phyloP scores from a whole-genome alignment of 2,329 filamentous ascomycete genomes.

The Xylaria sp. region DNA sequence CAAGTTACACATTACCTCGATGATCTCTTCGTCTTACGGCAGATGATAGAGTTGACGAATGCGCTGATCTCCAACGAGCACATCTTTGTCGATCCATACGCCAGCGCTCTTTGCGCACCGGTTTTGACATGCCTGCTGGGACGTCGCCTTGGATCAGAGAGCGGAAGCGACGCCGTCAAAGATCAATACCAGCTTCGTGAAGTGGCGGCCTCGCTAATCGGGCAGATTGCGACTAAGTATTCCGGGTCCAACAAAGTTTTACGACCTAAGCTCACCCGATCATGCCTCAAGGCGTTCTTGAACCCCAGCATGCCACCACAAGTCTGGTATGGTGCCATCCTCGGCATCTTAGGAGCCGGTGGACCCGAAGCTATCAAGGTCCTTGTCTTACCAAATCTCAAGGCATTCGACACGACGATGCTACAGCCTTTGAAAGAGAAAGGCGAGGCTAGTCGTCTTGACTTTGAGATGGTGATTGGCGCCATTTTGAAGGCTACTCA shows the following conservation, averaged over 20 bases:
- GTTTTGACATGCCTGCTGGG: conserved; percentile 92
- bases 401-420: conserved; percentile 64
- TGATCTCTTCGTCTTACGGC: conserved; percentile 86
- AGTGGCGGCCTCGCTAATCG: conserved; percentile 83
- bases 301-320: conserved; percentile 85
- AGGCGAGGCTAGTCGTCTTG: conserved; percentile 57
- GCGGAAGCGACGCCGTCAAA: conserved; percentile 62
- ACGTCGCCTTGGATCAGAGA: conserved; percentile 75
- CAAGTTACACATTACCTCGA: conserved; percentile 95
- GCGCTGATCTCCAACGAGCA: conserved; percentile 85
- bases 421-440: conserved; percentile 63
- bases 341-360: conserved; percentile 81
- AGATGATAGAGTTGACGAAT: conserved; percentile 91
- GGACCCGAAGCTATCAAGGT: conserved; percentile 70
- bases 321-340: conserved; percentile 89
- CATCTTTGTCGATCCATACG: conserved; percentile 75
- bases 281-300: conserved; percentile 90
- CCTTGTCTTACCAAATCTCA: conserved; percentile 66
- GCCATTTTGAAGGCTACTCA: conserved; percentile 66
- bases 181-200: conserved; percentile 85
- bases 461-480: conserved; percentile 67
- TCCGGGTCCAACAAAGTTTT: conserved; percentile 82
- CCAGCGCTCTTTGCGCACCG: conserved; percentile 78
- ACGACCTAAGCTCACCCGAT: conserved; percentile 88
- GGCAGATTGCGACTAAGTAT: conserved; percentile 83